Percentiles rank a stretch among this genome's conserved stretches.
phyloP scores from a whole-genome alignment of 805 yeast genomes.

The Wickerhamomyces chaumierensis region DNA sequence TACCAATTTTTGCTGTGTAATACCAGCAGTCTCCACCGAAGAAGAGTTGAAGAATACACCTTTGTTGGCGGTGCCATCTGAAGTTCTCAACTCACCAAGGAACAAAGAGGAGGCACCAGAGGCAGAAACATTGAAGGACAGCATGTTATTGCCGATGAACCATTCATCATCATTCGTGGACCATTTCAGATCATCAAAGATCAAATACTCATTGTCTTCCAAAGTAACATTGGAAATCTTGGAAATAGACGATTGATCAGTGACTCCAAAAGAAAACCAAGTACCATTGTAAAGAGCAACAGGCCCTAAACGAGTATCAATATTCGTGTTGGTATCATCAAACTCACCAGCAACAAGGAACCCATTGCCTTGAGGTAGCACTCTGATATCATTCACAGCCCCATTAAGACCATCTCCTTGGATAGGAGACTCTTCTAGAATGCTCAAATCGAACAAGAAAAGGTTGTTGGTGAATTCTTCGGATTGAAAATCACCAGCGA shows the following conservation, averaged over 20 bases:
- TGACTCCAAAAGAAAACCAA: slow-evolving; percentile 32
- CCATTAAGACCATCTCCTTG: slow-evolving; percentile 30
- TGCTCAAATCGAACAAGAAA: slow-evolving; percentile 20
- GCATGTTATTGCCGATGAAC: slow-evolving; percentile 19
- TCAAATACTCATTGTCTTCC: slow-evolving; percentile 28
- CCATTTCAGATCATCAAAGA: slow-evolving; percentile 32
- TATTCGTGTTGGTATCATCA: slow-evolving; percentile 22
- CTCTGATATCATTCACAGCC: slow-evolving; percentile 22
- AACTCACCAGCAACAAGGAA: slow-evolving; percentile 40
- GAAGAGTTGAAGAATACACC: slow-evolving; percentile 6
- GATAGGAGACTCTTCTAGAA: slow-evolving; percentile 11
- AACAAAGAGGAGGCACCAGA: slow-evolving; percentile 14
- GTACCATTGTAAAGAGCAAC: slow-evolving; percentile 25
- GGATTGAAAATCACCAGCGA: slow-evolving; percentile 40
- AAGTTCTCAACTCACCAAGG: slow-evolving; percentile 13
- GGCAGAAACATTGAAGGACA: slow-evolving; percentile 23
- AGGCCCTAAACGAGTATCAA: slow-evolving; percentile 23
- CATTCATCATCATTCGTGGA: slow-evolving; percentile 26
- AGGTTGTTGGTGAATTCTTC: slow-evolving; percentile 26
- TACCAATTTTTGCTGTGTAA: slow-evolving; percentile 8
- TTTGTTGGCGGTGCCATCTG: slow-evolving; percentile 12
- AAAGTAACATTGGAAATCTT: slow-evolving; percentile 19
- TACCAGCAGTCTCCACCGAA: slow-evolving; percentile 9
- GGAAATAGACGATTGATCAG: background rate
- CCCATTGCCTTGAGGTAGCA: slow-evolving; percentile 18